phyloP scores from a whole-genome alignment of 208 protist species.

The Leishmania mexicana region DNA sequence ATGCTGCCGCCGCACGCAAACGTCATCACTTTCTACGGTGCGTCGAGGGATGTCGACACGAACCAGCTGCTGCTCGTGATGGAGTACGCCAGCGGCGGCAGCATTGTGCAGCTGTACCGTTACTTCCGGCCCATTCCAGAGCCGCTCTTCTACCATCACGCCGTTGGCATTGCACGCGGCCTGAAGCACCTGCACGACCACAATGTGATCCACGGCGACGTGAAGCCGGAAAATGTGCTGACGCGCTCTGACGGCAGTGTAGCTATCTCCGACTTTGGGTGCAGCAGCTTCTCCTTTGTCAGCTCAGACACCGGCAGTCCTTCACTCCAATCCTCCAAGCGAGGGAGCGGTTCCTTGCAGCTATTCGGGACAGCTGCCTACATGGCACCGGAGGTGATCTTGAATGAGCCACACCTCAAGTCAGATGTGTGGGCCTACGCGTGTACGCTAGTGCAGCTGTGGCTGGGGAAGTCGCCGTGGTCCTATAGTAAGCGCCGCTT shows the following conservation, averaged over 20 bases:
- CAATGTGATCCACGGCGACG: conserved; percentile 71
- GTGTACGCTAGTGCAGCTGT: conserved; percentile 63
- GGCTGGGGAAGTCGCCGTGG: conserved; percentile 50
- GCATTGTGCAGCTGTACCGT: conserved; percentile 55
- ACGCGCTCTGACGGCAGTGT: conserved; percentile 69
- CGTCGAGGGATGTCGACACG: conserved; percentile 61
- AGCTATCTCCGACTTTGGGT: conserved; percentile 73
- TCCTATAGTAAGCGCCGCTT: conserved; percentile 22
- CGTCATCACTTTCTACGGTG: conserved; percentile 70
- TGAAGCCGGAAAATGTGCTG: conserved; percentile 80
- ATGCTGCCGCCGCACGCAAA: conserved; percentile 64
- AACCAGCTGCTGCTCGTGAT: conserved; percentile 64
- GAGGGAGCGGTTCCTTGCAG: conserved; percentile 14
- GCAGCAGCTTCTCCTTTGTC: conserved; percentile 45
- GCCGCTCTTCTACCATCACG: conserved; percentile 52
- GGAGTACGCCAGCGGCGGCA: conserved; percentile 71
- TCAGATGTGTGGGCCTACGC: conserved; percentile 75
- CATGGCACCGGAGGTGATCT: conserved; percentile 74
- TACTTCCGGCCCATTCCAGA: conserved; percentile 59
- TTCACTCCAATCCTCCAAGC: conserved; percentile 2
- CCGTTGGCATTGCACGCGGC: conserved; percentile 54
- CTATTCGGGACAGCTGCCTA: conserved; percentile 65
- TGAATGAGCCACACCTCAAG: conserved; percentile 47
- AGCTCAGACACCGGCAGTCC: conserved; percentile 19
- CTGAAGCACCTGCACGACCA: conserved; percentile 78